Base-by-base conservation (phyloP, 352 stramenopile species). In the Globisporangium nagaii region DNA sequence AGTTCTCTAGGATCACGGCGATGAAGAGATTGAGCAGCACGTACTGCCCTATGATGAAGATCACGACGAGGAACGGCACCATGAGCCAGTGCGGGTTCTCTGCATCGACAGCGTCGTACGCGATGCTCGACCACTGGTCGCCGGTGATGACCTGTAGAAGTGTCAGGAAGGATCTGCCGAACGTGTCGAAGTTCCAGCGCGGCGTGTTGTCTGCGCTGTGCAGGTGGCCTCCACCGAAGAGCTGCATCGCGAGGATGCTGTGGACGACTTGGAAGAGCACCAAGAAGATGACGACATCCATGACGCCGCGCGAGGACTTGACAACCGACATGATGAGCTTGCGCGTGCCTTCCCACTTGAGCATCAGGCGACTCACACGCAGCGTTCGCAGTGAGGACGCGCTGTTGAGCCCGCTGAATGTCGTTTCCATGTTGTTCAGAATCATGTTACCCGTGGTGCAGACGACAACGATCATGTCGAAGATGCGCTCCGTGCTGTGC, bases 21-120 rank as follows among this genome's bases (percentile, higher is more conserved):
- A 92, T 90, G 50, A 92, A 92, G 8, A 92, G 64, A 43, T 92
- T 92, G 10, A 92, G 65, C 25, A 92, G 60, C 47, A 92, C 79
- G 60, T 90, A 88, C 56, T 90, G 78, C 1, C 80, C 80, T 0
- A 88, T 34, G 37, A 90, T 86, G 60, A 90, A 90, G 53, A 79
- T 84, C 49, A 88, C 36, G 42, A 88, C 72, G 30, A 90, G 78
- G 30, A 88, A 90, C 2, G 80, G 80, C 13, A 88, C 75, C 56
- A 90, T 79, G 44, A 90, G 58, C 68, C 62, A 71, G 58, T 90
- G 77, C 6, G 74, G 72, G 12, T 86, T 56, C n/a, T 69, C 73
- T 13, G 80, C 78, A 35, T 90, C 73, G 2, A 88, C 78, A 1
- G 80, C 78, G 42, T 90, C 80, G 49, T 88, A 90, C 48, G 78